Base-by-base conservation (phyloP, 345 rosid genomes). In the Schrenkiella parvula region DNA sequence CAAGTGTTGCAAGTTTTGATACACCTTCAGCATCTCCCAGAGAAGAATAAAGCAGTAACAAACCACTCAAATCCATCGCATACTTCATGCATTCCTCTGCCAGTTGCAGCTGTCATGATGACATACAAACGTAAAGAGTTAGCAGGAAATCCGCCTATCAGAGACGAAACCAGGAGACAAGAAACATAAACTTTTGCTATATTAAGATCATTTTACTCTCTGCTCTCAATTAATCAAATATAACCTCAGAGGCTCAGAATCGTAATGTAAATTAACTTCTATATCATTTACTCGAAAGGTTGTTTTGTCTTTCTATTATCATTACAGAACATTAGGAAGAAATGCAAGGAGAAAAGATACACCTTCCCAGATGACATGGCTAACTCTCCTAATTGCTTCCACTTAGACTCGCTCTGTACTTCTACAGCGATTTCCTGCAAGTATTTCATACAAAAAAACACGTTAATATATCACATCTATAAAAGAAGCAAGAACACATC, bases 361-460 rank as follows among this genome's bases (percentile, higher is more conserved):
- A 95, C 99, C 95, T 90, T 90, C 70, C 99, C 99, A 39, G 85
- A 80, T 12, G 93, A 95, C 98, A 95, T 90, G 19, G 99, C 98
- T 68, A 95, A 83, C 78, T 89, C 96, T 75, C 99, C 99, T 77
- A 95, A 78, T 79, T 89, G 99, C 83, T 95, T 92, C 99, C 99
- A 95, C 70, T 95, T 95, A 41, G 96, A 87, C 80, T 95, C 98
- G 0, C 96, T 89, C 71, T 82, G 91, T 50, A 80, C 98, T 77
- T 86, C 92, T 43, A 56, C 62, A 18, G 99, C 98, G 26, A 95
- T 95, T 75, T 85, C 96, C 99, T 95, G 80, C 53, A 83, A 47
- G 34, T 35, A 65, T 38, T 58, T 26, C 59, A 41, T 25, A 31
- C n/a, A n/a, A n/a, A 14, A 47, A 38, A 55, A 28, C 17, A 54